These are phyloP conservation scores for Scopulariopsis brevicaulis DNA, from an alignment of 2,329 filamentous ascomycete genomes.

Conservation along the genomic window DNA sequence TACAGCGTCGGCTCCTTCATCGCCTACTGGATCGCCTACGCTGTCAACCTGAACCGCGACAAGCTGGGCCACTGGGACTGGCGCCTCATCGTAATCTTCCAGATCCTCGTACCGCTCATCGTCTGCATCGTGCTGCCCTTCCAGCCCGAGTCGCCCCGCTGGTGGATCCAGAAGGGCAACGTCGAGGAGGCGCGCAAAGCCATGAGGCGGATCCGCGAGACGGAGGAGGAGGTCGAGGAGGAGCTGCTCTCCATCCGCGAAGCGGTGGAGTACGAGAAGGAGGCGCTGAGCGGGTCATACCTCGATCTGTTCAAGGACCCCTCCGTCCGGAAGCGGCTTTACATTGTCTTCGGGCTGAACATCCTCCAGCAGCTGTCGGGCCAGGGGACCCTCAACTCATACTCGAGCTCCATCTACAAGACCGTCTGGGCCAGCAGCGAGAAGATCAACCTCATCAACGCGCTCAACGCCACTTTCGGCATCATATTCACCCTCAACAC, in stretches of 20 bases:
- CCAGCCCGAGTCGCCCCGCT: slow-evolving; percentile 57
- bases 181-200: slow-evolving; percentile 47
- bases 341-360: slow-evolving; percentile 55
- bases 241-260: slow-evolving; percentile 54
- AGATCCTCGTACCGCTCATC: background rate
- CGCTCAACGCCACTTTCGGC: slow-evolving; percentile 60
- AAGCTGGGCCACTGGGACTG: slow-evolving; percentile 60
- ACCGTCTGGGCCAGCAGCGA: slow-evolving; percentile 49
- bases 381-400: slow-evolving; percentile 61
- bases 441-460: slow-evolving; percentile 47
- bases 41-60: slow-evolving; percentile 22
- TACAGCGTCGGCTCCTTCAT: slow-evolving; percentile 50
- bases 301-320: slow-evolving; percentile 58
- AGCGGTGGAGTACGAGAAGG: slow-evolving; percentile 61
- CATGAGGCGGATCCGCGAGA: slow-evolving; percentile 49
- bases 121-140: slow-evolving; percentile 59
- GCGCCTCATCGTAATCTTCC: slow-evolving; percentile 63
- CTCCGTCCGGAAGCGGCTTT: slow-evolving; percentile 54
- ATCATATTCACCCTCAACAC: slow-evolving; percentile 66
- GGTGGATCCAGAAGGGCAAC: slow-evolving; percentile 52
- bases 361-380: slow-evolving; percentile 62
- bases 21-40: slow-evolving; percentile 14
- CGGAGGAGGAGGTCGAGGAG: slow-evolving; percentile 54
- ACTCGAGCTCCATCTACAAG: slow-evolving; percentile 64
- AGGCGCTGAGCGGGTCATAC: slow-evolving; percentile 51